Evolutionary conservation across 108 stramenopile species (phyloP).

Genomic region (Seminavis robusta): DNA sequence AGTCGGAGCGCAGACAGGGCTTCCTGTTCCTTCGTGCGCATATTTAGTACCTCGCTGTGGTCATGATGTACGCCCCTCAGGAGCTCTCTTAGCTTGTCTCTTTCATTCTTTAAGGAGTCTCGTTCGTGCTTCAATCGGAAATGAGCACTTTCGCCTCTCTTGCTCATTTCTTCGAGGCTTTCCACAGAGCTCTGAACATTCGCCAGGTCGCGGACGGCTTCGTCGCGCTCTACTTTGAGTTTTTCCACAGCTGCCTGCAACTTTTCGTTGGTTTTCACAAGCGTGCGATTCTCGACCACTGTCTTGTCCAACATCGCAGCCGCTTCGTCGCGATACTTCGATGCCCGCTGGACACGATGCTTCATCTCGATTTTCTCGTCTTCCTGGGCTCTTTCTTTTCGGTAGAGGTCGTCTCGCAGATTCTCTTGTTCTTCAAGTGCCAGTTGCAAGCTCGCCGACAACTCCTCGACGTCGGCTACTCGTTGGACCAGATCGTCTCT

Average conservation of each 20-base stretch:
- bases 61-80: too few species aligned
- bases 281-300: constrained; percentile 1
- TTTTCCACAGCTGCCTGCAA: background rate
- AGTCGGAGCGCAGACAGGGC: too few species aligned
- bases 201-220: too few species aligned
- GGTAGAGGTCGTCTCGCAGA: background rate
- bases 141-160: too few species aligned
- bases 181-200: too few species aligned
- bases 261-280: background rate
- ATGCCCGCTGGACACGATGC: background rate
- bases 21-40: too few species aligned
- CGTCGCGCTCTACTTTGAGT: too few species aligned
- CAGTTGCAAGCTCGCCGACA: background rate
- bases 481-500: background rate
- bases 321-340: constrained; percentile 4
- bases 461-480: constrained; percentile 4
- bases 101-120: too few species aligned
- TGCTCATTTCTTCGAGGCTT: too few species aligned
- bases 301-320: background rate
- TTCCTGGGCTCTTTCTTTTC: background rate
- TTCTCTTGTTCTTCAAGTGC: constrained; percentile 3
- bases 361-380: constrained; percentile 2
- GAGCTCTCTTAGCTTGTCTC: too few species aligned
- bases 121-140: too few species aligned
- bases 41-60: too few species aligned